Base-by-base conservation (phyloP, 441 rosid species). In the Gossypium laxum region DNA sequence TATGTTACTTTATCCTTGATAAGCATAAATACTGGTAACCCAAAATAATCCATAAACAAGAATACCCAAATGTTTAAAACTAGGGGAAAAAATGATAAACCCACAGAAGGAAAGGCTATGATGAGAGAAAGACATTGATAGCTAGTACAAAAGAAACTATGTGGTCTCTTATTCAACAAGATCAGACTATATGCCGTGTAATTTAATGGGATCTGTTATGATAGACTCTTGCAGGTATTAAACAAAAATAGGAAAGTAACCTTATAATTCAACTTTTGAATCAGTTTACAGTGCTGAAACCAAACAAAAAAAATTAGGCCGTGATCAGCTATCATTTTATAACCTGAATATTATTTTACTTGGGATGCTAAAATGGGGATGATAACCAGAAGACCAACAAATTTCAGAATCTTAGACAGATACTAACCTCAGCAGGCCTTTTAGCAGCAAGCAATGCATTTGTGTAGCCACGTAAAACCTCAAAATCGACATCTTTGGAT, bases 371-470 rank as follows among this genome's bases (percentile, higher is more conserved):
- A 45, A 60, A 15, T 5, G 54, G 24, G 21, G 69, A 65, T 43
- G 55, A 45, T 64, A 64, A 58, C 7, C 43, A 41, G 17, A 38
- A 41, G 1, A 1, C 6, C 18, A 34, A 34, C 41, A 34, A 34
- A 63, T 43, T 69, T 67, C 57, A 57, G 66, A 73, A 41, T 34
- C 55, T 10, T 68, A 15, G 51, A 52, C 56, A n/a, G 28, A 38
- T 60, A 56, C 77, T 70, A 77, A 93, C 98, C 95, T 89, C 91
- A 75, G 84, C 89, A n/a, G 96, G 94, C 77, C 83, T 93, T 81
- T 88, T 86, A 10, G 98, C 89, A 82, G 97, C 97, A 79, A 93
- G 83, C 77, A 89, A 83, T 3, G 96, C 82, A 71, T 93, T 89
- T 67, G 92, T 81, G 68, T 82, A 86, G 66, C 97, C 97, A 43